Evolutionary conservation across 2,329 filamentous ascomycete species (phyloP), one percentile per base, ranked within the genome.

Genomic region (Exophiala oligosperma): DNA sequence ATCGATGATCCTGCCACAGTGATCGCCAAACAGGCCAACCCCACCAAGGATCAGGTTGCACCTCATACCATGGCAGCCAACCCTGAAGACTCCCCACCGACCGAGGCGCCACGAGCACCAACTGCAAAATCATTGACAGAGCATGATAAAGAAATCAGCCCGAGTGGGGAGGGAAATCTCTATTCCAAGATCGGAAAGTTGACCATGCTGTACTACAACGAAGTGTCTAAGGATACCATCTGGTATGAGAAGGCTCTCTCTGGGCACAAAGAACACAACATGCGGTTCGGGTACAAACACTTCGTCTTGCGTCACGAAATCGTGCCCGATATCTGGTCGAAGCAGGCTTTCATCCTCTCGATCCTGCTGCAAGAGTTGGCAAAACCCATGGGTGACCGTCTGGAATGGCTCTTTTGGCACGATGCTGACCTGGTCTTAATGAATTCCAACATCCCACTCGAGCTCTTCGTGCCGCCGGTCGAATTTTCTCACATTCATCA

Each of bases 391-490:
- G 61, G 51, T 8, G 64, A 72, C 41, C 64, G 72, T 40, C 51
- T 71, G 12, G 69, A 74, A 54, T 74, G 72, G 72, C 59, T 74
- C 28, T 71, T 74, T 56, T 74, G 71, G 68, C 66, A 69, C 38
- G 72, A 74, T 52, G 67, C 64, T 44, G 72, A 74, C 46, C 67
- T 69, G 1, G 64, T 72, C 6, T 56, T 74, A 28, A 66, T 74
- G 57, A 74, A 74, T 58, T 64, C 67, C 1, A 63, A 71, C 14
- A 67, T 74, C n/a, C 67, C 67, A 2, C 61, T 71, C 23, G 69
- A 72, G 29, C 63, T 64, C 21, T 74, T 74, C 59, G 65, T 72
- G 17, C 71, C 72, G 5, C 72, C 72, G 1, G 48, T 48, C 7
- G 59, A 66, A 3, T 63, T 69, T 26, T 29, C 60, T 8, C 58